Evolutionary conservation across 2,329 filamentous ascomycete species (phyloP).

Genomic region (Penicillium sclerotigenum): DNA sequence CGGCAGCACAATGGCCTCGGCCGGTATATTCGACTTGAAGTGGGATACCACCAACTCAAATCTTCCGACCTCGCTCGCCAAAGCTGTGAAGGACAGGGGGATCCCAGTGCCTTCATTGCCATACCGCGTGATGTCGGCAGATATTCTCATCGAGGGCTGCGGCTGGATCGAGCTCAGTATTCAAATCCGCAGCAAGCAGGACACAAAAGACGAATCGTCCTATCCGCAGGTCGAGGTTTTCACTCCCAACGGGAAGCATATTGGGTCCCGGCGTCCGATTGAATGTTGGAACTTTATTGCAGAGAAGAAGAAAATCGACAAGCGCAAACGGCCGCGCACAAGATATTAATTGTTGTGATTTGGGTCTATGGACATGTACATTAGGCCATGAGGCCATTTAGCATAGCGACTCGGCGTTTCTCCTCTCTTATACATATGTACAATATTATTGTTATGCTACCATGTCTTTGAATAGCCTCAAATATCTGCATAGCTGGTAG

Average conservation of each 20-base stretch:
- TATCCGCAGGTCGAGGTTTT: conserved; percentile 73
- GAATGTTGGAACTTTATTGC: conserved; percentile 35
- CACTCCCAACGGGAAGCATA: conserved; percentile 76
- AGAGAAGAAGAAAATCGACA: conserved; percentile 32
- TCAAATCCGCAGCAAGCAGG: conserved; percentile 65
- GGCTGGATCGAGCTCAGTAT: conserved; percentile 89
- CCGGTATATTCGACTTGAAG: conserved; percentile 70
- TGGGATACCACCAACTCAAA: conserved; percentile 81
- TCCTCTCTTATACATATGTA: background rate
- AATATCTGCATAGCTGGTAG: background rate
- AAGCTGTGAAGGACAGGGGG: conserved; percentile 64
- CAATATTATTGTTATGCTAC: background rate
- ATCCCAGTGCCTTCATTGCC: conserved; percentile 55
- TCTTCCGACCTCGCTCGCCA: conserved; percentile 68
- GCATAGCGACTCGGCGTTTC: conserved; percentile 23
- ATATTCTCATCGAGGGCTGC: conserved; percentile 85
- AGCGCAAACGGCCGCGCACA: conserved; percentile 25
- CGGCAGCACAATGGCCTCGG: conserved; percentile 60
- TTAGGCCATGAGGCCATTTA: conserved; percentile 16
- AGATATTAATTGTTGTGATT: conserved; percentile 6
- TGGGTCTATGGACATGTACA: conserved; percentile 10
- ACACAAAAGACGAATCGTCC: conserved; percentile 38
- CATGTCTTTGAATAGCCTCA: background rate
- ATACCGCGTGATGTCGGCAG: conserved; percentile 74
- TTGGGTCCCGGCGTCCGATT: conserved; percentile 49